Evolutionary conservation across 768 basidiomycete species (phyloP), one percentile per base, ranked within the genome.

Genomic region (Clitopilus passeckerianus): DNA sequence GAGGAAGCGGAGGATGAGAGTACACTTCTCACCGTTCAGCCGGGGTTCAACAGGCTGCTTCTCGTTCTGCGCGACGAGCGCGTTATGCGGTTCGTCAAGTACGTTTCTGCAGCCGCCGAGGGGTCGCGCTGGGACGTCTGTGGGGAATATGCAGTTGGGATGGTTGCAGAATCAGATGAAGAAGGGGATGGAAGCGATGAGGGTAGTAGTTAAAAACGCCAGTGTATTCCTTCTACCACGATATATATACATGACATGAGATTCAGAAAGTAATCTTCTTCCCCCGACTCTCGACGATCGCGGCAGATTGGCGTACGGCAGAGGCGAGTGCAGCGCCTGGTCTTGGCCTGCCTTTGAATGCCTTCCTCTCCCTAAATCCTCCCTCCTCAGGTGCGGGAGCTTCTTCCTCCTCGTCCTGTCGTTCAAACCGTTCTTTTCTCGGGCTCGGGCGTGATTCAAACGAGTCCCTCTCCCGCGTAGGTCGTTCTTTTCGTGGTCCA

Each of bases 61-160:
- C 80, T 98, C 35, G 95, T 98, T 22, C 76, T 98, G 59, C 83
- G 96, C 15, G 96, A 98, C 71, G 91, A 94, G 67, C 84, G 90
- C 18, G 95, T 98, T 53, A 88, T 98, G 86, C 85, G 85, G 43
- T 98, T 98, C 70, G 93, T 95, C 63, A 98, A 98, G 71, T 98
- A 98, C 66, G 85, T 98, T 18, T 91, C 90, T 24, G 92, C 91
- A 15, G 86, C 87, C 1, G 96, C 96, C 0, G 85, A 87, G 56
- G 93, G 94, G 8, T 94, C 92, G 27, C 78, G 96, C 57, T 98
- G 94, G 94, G 96, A 98, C 70, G 75, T 98, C 10, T 92, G 87
- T 62, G 89, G 87, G 3, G 96, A 98, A 74, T 98, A 90, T 70
- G 93, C 94, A 67, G 87, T 97, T 9, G 94, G 92, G 1, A 85